A percentile compares a stretch with the other conserved stretches of the same genome.
phyloP scores from a whole-genome alignment of 306 rosid genomes.

The Gastrolobium bilobum region DNA sequence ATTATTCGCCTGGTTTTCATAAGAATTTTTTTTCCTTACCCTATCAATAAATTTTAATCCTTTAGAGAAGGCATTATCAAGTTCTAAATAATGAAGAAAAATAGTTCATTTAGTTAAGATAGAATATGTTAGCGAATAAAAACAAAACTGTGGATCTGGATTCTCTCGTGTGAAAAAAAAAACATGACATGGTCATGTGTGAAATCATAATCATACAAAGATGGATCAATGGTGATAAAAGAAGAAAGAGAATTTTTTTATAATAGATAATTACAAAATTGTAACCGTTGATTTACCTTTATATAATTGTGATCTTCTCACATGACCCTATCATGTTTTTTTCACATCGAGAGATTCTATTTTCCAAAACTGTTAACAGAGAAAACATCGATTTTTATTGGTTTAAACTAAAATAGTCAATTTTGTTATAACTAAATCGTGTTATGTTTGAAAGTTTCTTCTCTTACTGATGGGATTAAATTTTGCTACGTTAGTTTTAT shows the following conservation, averaged over 20 bases:
- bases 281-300: no score
- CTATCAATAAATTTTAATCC: constrained; percentile 11
- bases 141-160: no score
- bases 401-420: constrained; percentile 48
- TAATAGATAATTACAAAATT: no score
- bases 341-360: no score
- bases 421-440: constrained; percentile 43
- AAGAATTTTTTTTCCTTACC: background rate
- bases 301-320: no score
- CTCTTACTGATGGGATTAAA: constrained; percentile 38
- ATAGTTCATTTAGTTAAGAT: background rate
- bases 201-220: no score
- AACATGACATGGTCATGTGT: no score
- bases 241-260: no score
- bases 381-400: background rate
- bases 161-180: no score
- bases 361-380: no score
- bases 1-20: background rate
- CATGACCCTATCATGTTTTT: no score
- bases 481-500: constrained; percentile 37
- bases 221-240: no score
- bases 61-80: constrained; percentile 24
- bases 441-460: constrained; percentile 53
- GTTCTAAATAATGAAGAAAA: background rate
- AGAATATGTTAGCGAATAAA: background rate